Percentiles rank a stretch among this genome's conserved stretches.
Evolutionary conservation across 2,329 filamentous ascomycete species (phyloP).

Genomic region (Periconia macrospinosa): DNA sequence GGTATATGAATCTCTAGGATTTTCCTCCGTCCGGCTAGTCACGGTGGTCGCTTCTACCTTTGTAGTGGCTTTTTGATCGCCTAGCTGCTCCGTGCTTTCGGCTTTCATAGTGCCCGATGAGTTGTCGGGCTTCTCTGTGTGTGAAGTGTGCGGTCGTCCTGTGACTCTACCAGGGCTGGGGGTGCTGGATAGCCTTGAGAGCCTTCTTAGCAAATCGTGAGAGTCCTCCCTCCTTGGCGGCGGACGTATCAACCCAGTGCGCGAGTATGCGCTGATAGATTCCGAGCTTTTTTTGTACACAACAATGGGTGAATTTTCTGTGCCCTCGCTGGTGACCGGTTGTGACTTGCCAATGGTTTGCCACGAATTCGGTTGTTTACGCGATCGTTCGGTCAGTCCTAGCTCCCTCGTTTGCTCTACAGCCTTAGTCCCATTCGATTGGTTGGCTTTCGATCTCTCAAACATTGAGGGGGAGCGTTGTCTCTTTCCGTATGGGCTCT

Average conservation of each 20-base stretch:
- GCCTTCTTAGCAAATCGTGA: conserved; percentile 48
- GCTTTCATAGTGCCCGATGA: conserved; percentile 14
- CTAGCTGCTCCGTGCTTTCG: neutral
- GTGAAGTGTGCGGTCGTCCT: conserved; percentile 24
- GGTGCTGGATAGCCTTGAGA: conserved; percentile 52
- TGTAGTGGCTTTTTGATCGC: neutral
- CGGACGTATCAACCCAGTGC: conserved; percentile 27
- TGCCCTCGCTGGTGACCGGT: conserved; percentile 24
- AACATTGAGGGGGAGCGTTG: conserved; percentile 20
- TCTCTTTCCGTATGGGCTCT: conserved; percentile 33
- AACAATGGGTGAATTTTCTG: conserved; percentile 35
- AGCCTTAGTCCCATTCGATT: conserved; percentile 6
- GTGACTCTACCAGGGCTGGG: conserved; percentile 45
- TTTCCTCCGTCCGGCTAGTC: conserved; percentile 2
- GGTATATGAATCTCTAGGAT: neutral
- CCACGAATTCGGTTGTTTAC: conserved; percentile 31
- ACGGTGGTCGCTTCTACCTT: neutral
- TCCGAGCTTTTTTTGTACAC: conserved; percentile 39
- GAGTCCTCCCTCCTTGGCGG: conserved; percentile 47
- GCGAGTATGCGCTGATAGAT: conserved; percentile 28
- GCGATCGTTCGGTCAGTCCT: conserved; percentile 16
- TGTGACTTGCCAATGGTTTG: conserved; percentile 32
- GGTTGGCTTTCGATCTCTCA: conserved; percentile 9
- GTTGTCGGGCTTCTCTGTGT: conserved; percentile 14
- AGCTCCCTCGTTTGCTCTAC: conserved; percentile 4